These are phyloP conservation scores for Parastagonospora nodorum DNA, from an alignment of 2,329 filamentous ascomycete genomes.

Conservation along the genomic window DNA sequence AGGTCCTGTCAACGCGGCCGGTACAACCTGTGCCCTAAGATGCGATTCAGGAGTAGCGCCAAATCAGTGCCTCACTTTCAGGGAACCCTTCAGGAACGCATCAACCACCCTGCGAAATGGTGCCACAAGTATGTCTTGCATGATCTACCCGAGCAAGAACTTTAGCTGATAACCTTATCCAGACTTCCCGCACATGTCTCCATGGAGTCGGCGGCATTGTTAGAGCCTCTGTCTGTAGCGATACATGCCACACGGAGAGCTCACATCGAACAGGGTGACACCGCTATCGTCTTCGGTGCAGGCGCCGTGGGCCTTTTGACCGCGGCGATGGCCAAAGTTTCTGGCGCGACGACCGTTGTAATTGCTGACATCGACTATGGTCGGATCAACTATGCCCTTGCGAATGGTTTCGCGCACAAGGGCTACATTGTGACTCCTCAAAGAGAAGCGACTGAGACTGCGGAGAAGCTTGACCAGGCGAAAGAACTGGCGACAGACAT, in stretches of 20 bases:
- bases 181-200: slow-evolving; percentile 49
- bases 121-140: slow-evolving; percentile 50
- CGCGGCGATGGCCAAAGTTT: slow-evolving; percentile 49
- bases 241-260: slow-evolving; percentile 84
- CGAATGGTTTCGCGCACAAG: slow-evolving; percentile 47
- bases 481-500: slow-evolving; percentile 45
- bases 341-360: slow-evolving; percentile 48
- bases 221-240: slow-evolving; percentile 74
- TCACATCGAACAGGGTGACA: slow-evolving; percentile 71
- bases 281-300: slow-evolving; percentile 83
- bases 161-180: slow-evolving; percentile 34
- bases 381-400: slow-evolving; percentile 47
- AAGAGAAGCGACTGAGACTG: slow-evolving; percentile 30
- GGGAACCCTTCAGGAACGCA: slow-evolving; percentile 50
- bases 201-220: slow-evolving; percentile 45
- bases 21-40: slow-evolving; percentile 50
- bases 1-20: slow-evolving; percentile 49
- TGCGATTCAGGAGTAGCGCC: slow-evolving; percentile 51
- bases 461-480: slow-evolving; percentile 39
- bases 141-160: slow-evolving; percentile 28
- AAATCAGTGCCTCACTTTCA: slow-evolving; percentile 52
- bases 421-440: slow-evolving; percentile 41
- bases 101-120: slow-evolving; percentile 52
- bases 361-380: slow-evolving; percentile 49
- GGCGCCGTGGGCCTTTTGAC: slow-evolving; percentile 62